phyloP scores from a whole-genome alignment of 768 basidiomycete species.

The Rhodotorula paludigena region DNA sequence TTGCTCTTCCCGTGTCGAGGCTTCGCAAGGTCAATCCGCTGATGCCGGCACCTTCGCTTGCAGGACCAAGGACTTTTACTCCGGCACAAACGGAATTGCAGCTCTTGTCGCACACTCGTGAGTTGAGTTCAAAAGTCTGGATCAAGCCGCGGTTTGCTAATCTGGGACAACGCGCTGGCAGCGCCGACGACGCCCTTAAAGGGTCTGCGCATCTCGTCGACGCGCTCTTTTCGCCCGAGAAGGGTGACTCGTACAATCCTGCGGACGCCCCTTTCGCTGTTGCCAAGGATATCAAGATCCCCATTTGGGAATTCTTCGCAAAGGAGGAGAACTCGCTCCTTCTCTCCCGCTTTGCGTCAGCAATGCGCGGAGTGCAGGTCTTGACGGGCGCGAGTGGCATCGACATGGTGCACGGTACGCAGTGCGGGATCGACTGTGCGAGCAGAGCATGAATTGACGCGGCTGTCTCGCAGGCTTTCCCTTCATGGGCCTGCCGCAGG shows the following conservation, averaged over 20 bases:
- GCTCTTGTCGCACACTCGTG: slow-evolving; percentile 42
- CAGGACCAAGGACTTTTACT: slow-evolving; percentile 43
- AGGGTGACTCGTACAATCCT: slow-evolving; percentile 29
- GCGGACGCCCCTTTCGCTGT: slow-evolving; percentile 42
- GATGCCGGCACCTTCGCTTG: slow-evolving; percentile 16
- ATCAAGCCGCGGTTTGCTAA: background rate
- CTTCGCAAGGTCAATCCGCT: background rate
- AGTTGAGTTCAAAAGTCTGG: background rate
- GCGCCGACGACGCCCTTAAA: slow-evolving; percentile 26
- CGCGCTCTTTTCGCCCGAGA: slow-evolving; percentile 34
- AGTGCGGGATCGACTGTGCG: too few relatives aligned
- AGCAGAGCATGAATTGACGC: background rate
- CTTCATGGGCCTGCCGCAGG: slow-evolving; percentile 55
- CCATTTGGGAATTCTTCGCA: slow-evolving; percentile 45
- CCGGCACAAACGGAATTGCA: slow-evolving; percentile 37
- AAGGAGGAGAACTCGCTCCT: slow-evolving; percentile 43
- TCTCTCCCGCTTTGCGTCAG: slow-evolving; percentile 45
- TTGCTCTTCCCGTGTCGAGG: background rate
- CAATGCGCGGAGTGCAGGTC: slow-evolving; percentile 40
- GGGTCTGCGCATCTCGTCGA: slow-evolving; percentile 37
- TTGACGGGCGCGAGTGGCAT: background rate
- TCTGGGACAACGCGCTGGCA: background rate
- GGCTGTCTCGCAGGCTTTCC: slow-evolving; percentile 42
- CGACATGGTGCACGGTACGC: too few relatives aligned
- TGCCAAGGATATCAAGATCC: slow-evolving; percentile 41